A percentile compares a stretch with the other conserved stretches of the same genome.
Conservation (phyloP, 1,284 basidiomycete genomes). For the Puccinia polysora region DNA sequence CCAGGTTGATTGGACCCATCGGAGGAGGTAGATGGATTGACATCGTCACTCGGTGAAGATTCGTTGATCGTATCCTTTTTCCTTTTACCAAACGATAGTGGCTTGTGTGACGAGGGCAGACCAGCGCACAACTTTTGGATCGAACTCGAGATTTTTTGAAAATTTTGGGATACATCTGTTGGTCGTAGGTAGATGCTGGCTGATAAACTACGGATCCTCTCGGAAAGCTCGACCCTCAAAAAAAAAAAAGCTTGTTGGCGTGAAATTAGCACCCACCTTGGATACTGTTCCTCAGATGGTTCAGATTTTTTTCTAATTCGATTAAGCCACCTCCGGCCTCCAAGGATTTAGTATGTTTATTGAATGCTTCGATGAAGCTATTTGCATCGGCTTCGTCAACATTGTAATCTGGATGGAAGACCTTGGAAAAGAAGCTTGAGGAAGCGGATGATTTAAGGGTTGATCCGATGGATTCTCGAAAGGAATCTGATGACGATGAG, state of each 20-base stretch:
- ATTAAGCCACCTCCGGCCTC: constrained; percentile 13
- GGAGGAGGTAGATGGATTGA: not conserved
- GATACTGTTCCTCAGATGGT: constrained; percentile 11
- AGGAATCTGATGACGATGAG: not conserved
- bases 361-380: constrained; percentile 1
- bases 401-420: constrained; percentile 41
- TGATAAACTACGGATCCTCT: too few species aligned
- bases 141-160: constrained; percentile 13
- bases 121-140: constrained; percentile 14
- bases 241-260: too few species aligned
- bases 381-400: constrained; percentile 21
- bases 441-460: not conserved
- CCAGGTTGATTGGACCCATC: not conserved
- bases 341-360: constrained; percentile 13
- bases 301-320: constrained; percentile 19
- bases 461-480: not conserved
- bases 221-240: too few species aligned
- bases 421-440: constrained; percentile 32
- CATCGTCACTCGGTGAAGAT: not conserved
- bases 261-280: constrained; percentile 12
- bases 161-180: constrained; percentile 22
- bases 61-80: not conserved
- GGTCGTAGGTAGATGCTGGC: too few species aligned
- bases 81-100: not conserved
- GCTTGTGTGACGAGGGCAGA: constrained; percentile 8